Base-by-base conservation (phyloP, 2,329 filamentous ascomycete genomes). In the Ascochyta koolunga region DNA sequence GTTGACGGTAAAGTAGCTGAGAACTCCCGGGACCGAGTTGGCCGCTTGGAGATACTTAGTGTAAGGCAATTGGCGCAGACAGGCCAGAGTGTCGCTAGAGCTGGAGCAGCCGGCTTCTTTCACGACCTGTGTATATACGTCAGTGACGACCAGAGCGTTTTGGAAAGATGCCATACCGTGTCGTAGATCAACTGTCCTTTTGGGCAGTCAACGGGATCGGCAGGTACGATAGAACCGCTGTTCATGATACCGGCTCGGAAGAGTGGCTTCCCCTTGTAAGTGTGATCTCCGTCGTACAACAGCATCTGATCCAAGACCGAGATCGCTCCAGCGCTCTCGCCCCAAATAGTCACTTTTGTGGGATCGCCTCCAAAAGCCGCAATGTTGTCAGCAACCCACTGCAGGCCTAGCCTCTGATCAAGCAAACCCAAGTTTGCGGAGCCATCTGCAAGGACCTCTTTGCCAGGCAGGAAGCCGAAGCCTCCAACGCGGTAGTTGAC, bases 321-420 rank as follows among this genome's bases (percentile, higher is more conserved):
- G 58, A 92, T 91, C 13, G 71, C 61, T 11, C 78, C 78, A 7
- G 76, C 72, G 33, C 61, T 67, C 68, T 93, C 86, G 22, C 90
- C 90, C 87, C 87, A 91, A 54, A 93, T 87, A 0, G 89, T 93
- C 5, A 93, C 89, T 70, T 89, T 89, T n/a, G 80, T 78, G 0
- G 89, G 87, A 68, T 93, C 89, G 13, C 91, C 91, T 9, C 91
- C 91, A 67, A 95, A 96, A 0, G 84, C 80, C 1, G 78, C 85
- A 51, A 93, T 91, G 61, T 93, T 91, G 63, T 91, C 88, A 7
- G 88, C 85, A 1, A 90, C 83, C 90, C 90, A 93, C 68, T 92
- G 76, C 6, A 93, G 78, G 0, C 83, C 89, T 59, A 89, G 79
- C 29, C 88, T 81, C 65, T 93, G 89, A 65, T 93, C 90, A 0